A percentile compares a stretch with the other conserved stretches of the same genome.
Conservation (phyloP, 2,329 filamentous ascomycete genomes). For the Venturia nashicola region DNA sequence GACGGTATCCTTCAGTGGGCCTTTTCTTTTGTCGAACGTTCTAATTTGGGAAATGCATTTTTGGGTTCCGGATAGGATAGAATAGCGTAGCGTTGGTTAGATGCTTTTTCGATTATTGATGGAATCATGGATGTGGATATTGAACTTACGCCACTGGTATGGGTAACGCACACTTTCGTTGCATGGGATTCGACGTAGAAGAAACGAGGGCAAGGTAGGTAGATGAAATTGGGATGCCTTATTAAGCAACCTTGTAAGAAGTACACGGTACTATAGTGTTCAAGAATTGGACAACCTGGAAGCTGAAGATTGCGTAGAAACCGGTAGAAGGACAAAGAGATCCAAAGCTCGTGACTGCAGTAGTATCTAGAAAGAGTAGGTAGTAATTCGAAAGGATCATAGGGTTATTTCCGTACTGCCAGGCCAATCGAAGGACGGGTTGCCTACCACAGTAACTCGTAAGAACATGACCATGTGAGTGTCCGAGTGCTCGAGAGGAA, state of each 20-base stretch:
- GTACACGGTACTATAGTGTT: no score
- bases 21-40: background rate
- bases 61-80: background rate
- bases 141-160: background rate
- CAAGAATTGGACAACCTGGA: no score
- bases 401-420: no score
- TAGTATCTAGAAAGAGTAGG: no score
- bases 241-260: background rate
- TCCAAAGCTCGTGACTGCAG: no score
- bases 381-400: no score
- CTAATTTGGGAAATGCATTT: background rate
- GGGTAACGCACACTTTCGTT: background rate
- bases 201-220: background rate
- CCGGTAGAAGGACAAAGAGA: no score
- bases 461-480: no score
- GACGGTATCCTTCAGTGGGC: background rate
- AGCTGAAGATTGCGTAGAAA: no score
- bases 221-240: background rate
- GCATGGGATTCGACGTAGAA: background rate
- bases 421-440: no score
- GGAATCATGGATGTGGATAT: background rate
- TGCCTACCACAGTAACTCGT: no score
- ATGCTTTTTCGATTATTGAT: background rate
- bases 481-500: no score
- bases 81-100: background rate